Evolutionary conservation across 345 rosid species (phyloP).

Genomic region (Gossypium arboreum): DNA sequence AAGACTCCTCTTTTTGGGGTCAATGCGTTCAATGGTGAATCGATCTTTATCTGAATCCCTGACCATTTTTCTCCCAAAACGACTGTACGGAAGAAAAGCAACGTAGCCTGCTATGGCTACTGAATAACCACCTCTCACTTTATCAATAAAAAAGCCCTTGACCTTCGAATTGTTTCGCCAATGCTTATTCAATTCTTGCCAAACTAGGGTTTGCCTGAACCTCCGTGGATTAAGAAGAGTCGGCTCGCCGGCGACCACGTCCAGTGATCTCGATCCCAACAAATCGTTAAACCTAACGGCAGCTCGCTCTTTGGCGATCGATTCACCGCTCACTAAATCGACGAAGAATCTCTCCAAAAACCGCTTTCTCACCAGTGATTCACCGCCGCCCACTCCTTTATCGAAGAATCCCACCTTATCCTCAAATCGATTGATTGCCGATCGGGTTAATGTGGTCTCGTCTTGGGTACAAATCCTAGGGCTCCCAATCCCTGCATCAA

Average conservation of each 20-base stretch:
- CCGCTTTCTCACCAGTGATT: neutral
- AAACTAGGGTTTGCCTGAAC: neutral
- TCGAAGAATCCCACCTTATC: neutral
- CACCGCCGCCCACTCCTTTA: neutral
- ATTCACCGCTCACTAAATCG: constrained; percentile 1
- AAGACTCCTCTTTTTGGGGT: neutral
- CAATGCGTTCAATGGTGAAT: neutral
- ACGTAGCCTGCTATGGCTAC: neutral
- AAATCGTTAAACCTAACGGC: constrained; percentile 16
- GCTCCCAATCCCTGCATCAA: constrained; percentile 5
- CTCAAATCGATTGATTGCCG: neutral
- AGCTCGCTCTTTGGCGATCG: constrained; percentile 17
- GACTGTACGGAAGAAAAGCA: neutral
- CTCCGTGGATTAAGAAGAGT: neutral
- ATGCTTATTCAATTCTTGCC: neutral
- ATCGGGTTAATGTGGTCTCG: neutral
- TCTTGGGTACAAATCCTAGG: neutral
- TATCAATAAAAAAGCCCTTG: neutral
- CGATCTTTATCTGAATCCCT: neutral
- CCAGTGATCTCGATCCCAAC: constrained; percentile 14
- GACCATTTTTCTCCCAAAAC: neutral
- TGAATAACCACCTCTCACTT: constrained; percentile 3
- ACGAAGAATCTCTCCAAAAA: neutral
- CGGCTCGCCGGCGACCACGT: constrained; percentile 9
- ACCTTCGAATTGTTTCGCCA: neutral